A percentile compares a stretch with the other conserved stretches of the same genome.
Evolutionary conservation across 345 rosid genomes (phyloP).

Genomic region (Rubroshorea leprosula): DNA sequence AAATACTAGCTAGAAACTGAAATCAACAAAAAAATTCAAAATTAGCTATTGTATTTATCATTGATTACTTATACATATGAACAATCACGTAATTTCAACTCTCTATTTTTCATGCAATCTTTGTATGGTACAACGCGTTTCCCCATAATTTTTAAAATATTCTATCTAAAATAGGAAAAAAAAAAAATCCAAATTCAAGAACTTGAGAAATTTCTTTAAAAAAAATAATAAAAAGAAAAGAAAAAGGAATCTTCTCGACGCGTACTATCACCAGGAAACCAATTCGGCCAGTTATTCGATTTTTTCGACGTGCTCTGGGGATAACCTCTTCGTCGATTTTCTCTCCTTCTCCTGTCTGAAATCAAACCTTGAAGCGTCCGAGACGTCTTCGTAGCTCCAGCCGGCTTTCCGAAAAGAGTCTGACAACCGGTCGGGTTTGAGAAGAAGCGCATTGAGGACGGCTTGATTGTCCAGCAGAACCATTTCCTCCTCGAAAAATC

Average conservation of each 20-base stretch:
- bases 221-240: neutral
- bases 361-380: conserved; percentile 81
- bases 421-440: too few species aligned
- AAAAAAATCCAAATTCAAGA: conserved; percentile 15
- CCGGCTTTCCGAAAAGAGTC: conserved; percentile 83
- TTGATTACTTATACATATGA: too few species aligned
- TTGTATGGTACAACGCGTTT: too few species aligned
- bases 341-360: conserved; percentile 69
- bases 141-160: too few species aligned
- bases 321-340: conserved; percentile 61
- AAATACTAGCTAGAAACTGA: too few species aligned
- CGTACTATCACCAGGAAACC: conserved; percentile 78
- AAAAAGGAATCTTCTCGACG: too few species aligned
- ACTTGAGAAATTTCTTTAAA: neutral
- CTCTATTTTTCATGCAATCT: too few species aligned
- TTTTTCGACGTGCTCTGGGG: conserved; percentile 67
- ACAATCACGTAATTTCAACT: too few species aligned
- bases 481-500: conserved; percentile 77
- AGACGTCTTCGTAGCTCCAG: conserved; percentile 96
- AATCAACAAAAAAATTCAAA: too few species aligned
- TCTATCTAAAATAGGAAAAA: neutral
- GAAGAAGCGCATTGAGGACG: too few species aligned
- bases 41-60: too few species aligned
- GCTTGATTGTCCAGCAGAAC: too few species aligned
- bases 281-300: conserved; percentile 78